phyloP scores from a whole-genome alignment of 257 asterid species.

The Ocimum tenuiflorum region DNA sequence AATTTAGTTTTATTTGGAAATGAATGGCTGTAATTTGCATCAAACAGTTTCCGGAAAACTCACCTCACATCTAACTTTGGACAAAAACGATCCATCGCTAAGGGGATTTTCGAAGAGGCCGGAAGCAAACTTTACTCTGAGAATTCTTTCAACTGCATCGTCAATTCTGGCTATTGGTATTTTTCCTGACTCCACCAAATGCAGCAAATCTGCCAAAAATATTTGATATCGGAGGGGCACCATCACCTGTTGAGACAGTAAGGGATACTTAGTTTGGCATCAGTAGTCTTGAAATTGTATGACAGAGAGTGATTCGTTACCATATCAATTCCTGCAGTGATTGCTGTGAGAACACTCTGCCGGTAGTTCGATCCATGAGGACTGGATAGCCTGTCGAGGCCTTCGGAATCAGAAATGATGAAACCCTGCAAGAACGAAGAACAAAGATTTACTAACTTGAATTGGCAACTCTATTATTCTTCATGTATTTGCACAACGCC shows the following conservation, averaged over 20 bases:
- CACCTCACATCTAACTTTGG: slow-evolving; percentile 61
- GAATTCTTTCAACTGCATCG: slow-evolving; percentile 78
- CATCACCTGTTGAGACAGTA: slow-evolving; percentile 52
- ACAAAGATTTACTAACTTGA: neutral
- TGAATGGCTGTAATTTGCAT: neutral
- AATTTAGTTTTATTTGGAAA: neutral
- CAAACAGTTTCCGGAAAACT: slow-evolving; percentile 1
- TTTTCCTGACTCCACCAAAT: slow-evolving; percentile 56
- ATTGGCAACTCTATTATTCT: neutral
- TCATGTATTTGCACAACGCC: neutral
- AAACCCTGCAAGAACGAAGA: slow-evolving; percentile 45
- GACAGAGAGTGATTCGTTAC: slow-evolving; percentile 24
- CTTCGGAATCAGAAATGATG: slow-evolving; percentile 76
- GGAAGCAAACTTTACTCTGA: slow-evolving; percentile 70
- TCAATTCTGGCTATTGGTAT: slow-evolving; percentile 66
- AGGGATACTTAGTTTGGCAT: neutral
- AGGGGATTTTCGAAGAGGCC: slow-evolving; percentile 73
- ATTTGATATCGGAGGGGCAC: slow-evolving; percentile 63
- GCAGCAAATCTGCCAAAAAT: slow-evolving; percentile 46
- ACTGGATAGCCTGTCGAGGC: slow-evolving; percentile 59
- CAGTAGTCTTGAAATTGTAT: neutral
- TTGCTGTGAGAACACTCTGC: slow-evolving; percentile 52
- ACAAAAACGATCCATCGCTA: slow-evolving; percentile 48
- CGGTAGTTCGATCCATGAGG: slow-evolving; percentile 65
- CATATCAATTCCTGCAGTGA: slow-evolving; percentile 82